phyloP scores from a whole-genome alignment of 768 basidiomycete species.

The Suillus clintonianus region DNA sequence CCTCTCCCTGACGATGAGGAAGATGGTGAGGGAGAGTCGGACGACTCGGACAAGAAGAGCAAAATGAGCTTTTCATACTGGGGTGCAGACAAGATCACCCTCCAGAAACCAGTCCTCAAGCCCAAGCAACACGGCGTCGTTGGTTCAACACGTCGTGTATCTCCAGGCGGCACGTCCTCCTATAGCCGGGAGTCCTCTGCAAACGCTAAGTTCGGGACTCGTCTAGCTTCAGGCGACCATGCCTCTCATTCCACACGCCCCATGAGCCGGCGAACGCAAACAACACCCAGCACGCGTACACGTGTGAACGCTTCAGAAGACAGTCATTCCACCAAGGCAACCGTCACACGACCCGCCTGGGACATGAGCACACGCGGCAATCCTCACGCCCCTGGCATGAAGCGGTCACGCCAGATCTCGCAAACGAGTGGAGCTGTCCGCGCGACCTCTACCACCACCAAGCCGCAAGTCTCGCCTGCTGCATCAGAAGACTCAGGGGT shows the following conservation, averaged over 20 bases:
- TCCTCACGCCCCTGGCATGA: slow-evolving; percentile 34
- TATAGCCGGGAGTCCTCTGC: slow-evolving; percentile 83
- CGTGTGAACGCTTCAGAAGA: slow-evolving; percentile 61
- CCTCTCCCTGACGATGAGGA: slow-evolving; percentile 68
- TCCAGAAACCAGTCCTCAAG: slow-evolving; percentile 75
- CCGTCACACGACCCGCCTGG: slow-evolving; percentile 77
- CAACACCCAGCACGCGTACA: slow-evolving; percentile 43
- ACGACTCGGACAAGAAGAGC: slow-evolving; percentile 86
- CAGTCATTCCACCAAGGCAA: slow-evolving; percentile 65
- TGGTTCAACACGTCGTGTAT: slow-evolving; percentile 38
- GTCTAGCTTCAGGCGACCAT: slow-evolving; percentile 68
- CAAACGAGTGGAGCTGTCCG: slow-evolving; percentile 66
- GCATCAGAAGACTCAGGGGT: slow-evolving; percentile 77
- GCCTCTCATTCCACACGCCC: slow-evolving; percentile 48
- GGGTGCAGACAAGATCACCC: slow-evolving; percentile 89
- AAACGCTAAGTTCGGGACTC: slow-evolving; percentile 90
- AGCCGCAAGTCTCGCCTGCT: slow-evolving; percentile 62
- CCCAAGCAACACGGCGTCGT: slow-evolving; percentile 36
- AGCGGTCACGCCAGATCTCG: slow-evolving; percentile 71
- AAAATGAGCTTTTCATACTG: slow-evolving; percentile 95
- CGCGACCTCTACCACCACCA: slow-evolving; percentile 37
- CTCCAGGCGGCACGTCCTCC: slow-evolving; percentile 50
- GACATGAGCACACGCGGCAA: slow-evolving; percentile 57
- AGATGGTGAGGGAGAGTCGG: slow-evolving; percentile 62
- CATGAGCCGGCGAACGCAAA: slow-evolving; percentile 61